Base-by-base conservation (phyloP, 352 stramenopile genomes). In the Elongisporangium prolatum region DNA sequence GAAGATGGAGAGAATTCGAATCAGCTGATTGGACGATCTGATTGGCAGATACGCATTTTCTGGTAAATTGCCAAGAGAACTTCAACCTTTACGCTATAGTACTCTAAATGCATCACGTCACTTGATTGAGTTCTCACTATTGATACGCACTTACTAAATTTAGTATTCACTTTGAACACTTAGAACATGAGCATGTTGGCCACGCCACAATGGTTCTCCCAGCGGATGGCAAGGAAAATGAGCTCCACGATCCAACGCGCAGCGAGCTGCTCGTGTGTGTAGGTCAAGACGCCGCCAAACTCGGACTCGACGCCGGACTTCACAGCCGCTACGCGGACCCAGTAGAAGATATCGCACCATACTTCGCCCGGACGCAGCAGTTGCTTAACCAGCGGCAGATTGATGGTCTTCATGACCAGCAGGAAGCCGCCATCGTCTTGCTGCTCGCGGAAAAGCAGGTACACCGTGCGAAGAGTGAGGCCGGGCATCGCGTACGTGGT, bases 301-400 rank as follows among this genome's bases (percentile, higher is more conserved):
- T 71, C 49, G 18, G 65, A 60, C 10, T 49, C 25, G 0, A 44
- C 10, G 10, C 11, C 49, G 17, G 21, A 13, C 4, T 50, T 47
- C 2, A 52, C 34, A 50, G 64, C 53, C 24, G 59, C 56, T 8
- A 74, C 60, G 13, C 67, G 52, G 44, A 73, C 63, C 64, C 67
- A 78, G 54, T 75, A 78, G 58, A 73, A 78, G 38, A 73, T 66
- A 38, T 75, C 61, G 56, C 63, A 72, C 67, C 70, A 78, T 3
- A 59, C 34, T 49, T 78, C 64, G 22, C 67, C 48, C 3, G 52
- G 48, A 5, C 18, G 28, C 5, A 75, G 51, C 25, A 57, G 48
- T 6, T 50, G 48, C 13, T 67, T 53, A 20, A 64, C 65, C 20
- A 50, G 48, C 0, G 66, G 63, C 1, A 63, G 17, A 47, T 78